Percentiles rank a stretch among this genome's conserved stretches.
Evolutionary conservation across 768 basidiomycete species (phyloP).

Genomic region (Tulasnella sp.): DNA sequence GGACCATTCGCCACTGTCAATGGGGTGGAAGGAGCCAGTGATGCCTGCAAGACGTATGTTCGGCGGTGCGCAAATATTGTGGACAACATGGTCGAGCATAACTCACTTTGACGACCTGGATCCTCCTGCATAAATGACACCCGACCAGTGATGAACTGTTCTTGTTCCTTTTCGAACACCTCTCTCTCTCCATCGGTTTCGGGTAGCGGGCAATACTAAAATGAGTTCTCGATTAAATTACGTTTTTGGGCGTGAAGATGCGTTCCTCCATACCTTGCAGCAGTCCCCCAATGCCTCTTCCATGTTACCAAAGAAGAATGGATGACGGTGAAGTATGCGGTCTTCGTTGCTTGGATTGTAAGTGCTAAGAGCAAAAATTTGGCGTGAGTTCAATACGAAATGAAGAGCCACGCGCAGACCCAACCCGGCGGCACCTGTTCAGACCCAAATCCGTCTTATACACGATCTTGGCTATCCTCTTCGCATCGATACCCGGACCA

Average conservation of each 20-base stretch:
- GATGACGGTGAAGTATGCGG: slow-evolving; percentile 57
- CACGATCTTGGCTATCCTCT: slow-evolving; percentile 53
- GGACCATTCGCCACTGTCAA: slow-evolving; percentile 64
- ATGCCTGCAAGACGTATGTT: slow-evolving; percentile 35
- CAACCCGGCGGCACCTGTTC: neutral
- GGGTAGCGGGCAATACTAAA: slow-evolving; percentile 53
- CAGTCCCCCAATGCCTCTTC: slow-evolving; percentile 59
- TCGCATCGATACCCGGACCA: slow-evolving; percentile 57
- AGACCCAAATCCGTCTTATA: slow-evolving; percentile 49
- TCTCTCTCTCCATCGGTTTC: slow-evolving; percentile 54
- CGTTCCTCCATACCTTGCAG: slow-evolving; percentile 48
- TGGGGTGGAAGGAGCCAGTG: slow-evolving; percentile 62
- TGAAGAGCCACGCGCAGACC: neutral
- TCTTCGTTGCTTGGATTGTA: slow-evolving; percentile 63
- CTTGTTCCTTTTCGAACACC: slow-evolving; percentile 53
- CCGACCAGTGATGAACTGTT: slow-evolving; percentile 52
- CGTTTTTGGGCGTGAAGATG: neutral
- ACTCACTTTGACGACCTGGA: slow-evolving; percentile 53
- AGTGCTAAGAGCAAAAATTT: slow-evolving; percentile 39
- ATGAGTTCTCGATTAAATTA: neutral
- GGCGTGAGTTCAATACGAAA: neutral
- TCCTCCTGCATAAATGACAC: slow-evolving; percentile 60
- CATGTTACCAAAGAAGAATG: slow-evolving; percentile 59
- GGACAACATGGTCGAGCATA: too few species aligned
- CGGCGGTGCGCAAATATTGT: too few species aligned